These are phyloP conservation scores for Silene noctiflora DNA, from an alignment of 179 eudicot genomes.

Conservation along the genomic window DNA sequence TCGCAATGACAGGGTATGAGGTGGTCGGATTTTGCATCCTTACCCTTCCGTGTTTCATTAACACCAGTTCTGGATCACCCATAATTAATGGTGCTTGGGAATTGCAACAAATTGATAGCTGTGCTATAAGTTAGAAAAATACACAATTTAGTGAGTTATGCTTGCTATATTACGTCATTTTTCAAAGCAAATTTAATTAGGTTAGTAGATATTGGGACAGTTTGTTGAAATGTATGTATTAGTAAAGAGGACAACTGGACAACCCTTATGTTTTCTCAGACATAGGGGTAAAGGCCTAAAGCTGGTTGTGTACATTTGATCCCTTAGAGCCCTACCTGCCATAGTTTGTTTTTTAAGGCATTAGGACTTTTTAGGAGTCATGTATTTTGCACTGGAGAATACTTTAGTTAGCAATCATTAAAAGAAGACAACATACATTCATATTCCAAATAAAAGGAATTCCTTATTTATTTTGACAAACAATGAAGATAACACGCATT, in stretches of 20 bases:
- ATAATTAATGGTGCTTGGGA: no score
- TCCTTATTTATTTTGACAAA: background rate
- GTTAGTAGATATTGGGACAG: background rate
- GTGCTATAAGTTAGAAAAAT: no score
- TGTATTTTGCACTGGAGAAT: background rate
- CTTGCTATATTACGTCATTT: background rate
- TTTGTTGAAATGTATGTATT: background rate
- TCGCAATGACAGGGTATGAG: no score
- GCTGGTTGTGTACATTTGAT: background rate
- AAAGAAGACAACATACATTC: background rate
- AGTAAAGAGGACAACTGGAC: background rate
- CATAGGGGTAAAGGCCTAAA: background rate
- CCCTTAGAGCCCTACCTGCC: background rate
- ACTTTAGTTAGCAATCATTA: background rate
- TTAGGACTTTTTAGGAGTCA: background rate
- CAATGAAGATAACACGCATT: slow-evolving; percentile 5
- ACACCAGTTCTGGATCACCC: no score
- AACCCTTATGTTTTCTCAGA: background rate
- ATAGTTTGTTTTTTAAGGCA: background rate
- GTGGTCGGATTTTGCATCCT: no score
- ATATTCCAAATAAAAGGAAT: no score
- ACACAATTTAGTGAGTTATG: no score
- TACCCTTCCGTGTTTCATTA: no score
- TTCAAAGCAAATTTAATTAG: background rate
- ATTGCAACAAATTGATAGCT: no score